Percentiles rank a stretch among this genome's conserved stretches.
These are phyloP conservation scores for Jaenimonas drosophilae DNA, from an alignment of 208 protist genomes.

Conservation along the genomic window DNA sequence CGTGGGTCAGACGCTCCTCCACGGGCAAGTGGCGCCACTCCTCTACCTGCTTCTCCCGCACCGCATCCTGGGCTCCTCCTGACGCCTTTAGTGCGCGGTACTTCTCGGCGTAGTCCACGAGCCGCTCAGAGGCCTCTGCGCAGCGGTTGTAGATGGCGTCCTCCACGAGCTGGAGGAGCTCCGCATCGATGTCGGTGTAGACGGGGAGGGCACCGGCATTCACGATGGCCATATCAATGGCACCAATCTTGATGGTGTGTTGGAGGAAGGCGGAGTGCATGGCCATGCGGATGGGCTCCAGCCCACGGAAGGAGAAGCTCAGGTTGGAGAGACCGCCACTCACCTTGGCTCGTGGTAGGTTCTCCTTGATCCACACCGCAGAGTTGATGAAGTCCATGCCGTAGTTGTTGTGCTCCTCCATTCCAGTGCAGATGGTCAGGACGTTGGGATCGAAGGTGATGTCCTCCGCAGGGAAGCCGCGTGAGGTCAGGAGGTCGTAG, in stretches of 20 bases:
- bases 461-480: conserved; percentile 86
- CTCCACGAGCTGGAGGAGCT: conserved; percentile 83
- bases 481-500: conserved; percentile 82
- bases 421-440: conserved; percentile 95
- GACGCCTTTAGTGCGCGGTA: conserved; percentile 22
- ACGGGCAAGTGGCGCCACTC: conserved; percentile 85
- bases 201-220: conserved; percentile 92
- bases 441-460: conserved; percentile 98
- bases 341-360: conserved; percentile 75
- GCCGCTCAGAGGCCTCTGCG: conserved; percentile 76
- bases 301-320: conserved; percentile 95
- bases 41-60: conserved; percentile 33
- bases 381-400: conserved; percentile 93
- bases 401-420: conserved; percentile 97
- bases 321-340: conserved; percentile 95
- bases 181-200: conserved; percentile 91
- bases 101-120: conserved; percentile 84
- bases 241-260: conserved; percentile 63
- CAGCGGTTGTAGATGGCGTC: conserved; percentile 89
- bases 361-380: conserved; percentile 72
- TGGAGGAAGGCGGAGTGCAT: conserved; percentile 94
- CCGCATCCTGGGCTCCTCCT: conserved; percentile 9
- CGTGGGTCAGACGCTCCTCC: conserved; percentile 83
- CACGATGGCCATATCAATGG: conserved; percentile 97
- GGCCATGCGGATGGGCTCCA: conserved; percentile 74